Base-by-base conservation (phyloP, 805 yeast species). In the Kodamaea sagamina region DNA sequence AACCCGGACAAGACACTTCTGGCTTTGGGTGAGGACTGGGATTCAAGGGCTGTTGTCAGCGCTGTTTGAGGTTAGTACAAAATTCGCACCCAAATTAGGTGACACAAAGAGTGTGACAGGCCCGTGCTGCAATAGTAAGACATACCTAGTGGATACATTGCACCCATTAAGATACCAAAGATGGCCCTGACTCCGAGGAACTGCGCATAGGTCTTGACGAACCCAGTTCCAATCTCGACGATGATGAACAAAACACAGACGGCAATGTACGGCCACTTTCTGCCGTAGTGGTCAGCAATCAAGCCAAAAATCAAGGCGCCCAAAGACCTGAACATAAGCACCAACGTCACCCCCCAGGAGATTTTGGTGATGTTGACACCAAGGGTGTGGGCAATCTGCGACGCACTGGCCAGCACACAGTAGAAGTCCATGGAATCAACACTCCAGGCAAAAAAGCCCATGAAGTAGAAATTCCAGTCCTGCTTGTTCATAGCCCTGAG, bases 81-180 rank as follows among this genome's bases (percentile, higher is more conserved):
- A 21, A 21, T 21, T 21, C 8, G 24, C 24, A 21, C 6, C 24
- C 24, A 21, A 21, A 21, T 21, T 6, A 21, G 6, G 24, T n/a
- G n/a, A n/a, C n/a, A 21, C 24, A 21, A 8, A 21, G 8, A 21
- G 8, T 6, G 8, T 21, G 24, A 21, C 24, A 21, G 24, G 24
- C 24, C 24, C 24, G 8, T 6, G 24, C 24, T 6, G 8, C 6
- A 21, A 21, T 21, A 21, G 24, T 21, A 6, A 21, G 8, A 21
- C 24, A 21, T 21, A 21, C 24, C 24, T 21, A 21, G 8, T 21
- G 24, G 24, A 32, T 52, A 57, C 32, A 58, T 49, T 24, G 59
- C 60, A 3, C 62, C 62, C 62, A 58, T 57, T 27, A 57, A 51
- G 12, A 55, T 48, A 4, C 62, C 62, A 41, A 57, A 58, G 11